phyloP scores from a whole-genome alignment of 192 early-diverging fungal species.

The Coemansia sp. region DNA sequence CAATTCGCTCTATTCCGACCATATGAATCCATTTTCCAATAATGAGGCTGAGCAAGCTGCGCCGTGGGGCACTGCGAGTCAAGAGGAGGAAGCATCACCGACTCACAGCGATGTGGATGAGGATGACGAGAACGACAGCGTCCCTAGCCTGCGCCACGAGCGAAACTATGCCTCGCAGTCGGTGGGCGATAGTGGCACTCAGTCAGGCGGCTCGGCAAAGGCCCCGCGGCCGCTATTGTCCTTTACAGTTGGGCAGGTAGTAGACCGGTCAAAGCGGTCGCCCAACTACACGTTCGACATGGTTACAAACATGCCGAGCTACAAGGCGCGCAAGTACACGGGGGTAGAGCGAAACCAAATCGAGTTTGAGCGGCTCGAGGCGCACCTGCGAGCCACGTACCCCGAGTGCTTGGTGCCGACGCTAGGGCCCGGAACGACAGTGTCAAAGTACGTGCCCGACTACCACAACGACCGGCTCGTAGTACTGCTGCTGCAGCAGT shows the following conservation, averaged over 20 bases:
- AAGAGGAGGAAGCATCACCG: neutral
- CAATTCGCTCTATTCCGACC: slow-evolving; percentile 19
- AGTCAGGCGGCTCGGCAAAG: neutral
- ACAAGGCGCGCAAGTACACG: slow-evolving; percentile 54
- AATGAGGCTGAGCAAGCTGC: slow-evolving; percentile 4
- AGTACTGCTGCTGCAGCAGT: slow-evolving; percentile 51
- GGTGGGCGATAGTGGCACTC: neutral
- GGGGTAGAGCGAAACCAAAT: slow-evolving; percentile 51
- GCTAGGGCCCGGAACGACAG: slow-evolving; percentile 44
- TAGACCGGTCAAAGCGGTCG: slow-evolving; percentile 52
- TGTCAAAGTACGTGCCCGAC: slow-evolving; percentile 51
- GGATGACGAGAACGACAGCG: slow-evolving; percentile 9
- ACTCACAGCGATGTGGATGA: slow-evolving; percentile 14
- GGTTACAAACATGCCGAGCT: slow-evolving; percentile 44
- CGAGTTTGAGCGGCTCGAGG: slow-evolving; percentile 54
- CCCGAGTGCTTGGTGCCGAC: slow-evolving; percentile 57
- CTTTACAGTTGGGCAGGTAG: slow-evolving; percentile 43
- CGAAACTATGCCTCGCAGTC: neutral
- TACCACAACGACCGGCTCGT: slow-evolving; percentile 58
- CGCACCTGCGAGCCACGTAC: slow-evolving; percentile 56
- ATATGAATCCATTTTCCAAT: slow-evolving; percentile 36
- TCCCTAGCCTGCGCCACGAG: neutral
- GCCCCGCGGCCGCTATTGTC: slow-evolving; percentile 24
- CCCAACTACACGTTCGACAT: slow-evolving; percentile 46
- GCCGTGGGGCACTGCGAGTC: neutral